Base-by-base conservation (phyloP, 768 basidiomycete genomes). In the Phylloporus sp. region DNA sequence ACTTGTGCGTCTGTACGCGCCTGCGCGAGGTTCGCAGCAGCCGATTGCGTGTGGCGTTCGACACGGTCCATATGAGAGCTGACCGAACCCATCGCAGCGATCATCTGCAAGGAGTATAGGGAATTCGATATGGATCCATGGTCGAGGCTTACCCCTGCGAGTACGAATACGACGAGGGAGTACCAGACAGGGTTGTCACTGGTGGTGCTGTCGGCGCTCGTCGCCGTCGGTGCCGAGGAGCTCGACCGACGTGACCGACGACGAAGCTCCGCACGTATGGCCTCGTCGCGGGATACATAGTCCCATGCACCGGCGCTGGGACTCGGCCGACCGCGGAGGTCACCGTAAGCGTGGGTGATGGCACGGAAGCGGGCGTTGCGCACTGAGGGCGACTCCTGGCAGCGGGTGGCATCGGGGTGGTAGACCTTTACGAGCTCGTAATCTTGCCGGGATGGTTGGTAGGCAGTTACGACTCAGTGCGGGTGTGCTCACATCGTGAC, bases 371-470 rank as follows among this genome's bases (percentile, higher is more conserved):
- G 79, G 7, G 73, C 70, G 52, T 83, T 84, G 8, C 81, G 77
- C 43, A 76, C 65, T 4, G 61, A 45, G 6, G 79, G 62, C 1
- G 79, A 63, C 18, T 82, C 53, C 24, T 74, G 72, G 10, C 70
- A 63, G 11, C 36, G 54, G 4, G 73, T 69, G 4, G 81, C 80
- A 63, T 91, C 88, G 4, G 88, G 88, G 60, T 91, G 88, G 61
- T 88, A 80, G 10, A 73, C 63, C 40, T 83, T 81, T 34, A 86
- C 87, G 35, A 90, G 78, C 27, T 89, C 87, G 59, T 84, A 88
- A 64, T 89, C 88, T 63, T 88, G 54, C 20, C 13, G 18, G 24
- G 18, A 43, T 6, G 27, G 41, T 43, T 23, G 38, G 12, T 38
- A 38, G 7, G 5, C 11, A 12, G 9, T 9, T 1, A 39, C 11